Percentiles rank a stretch among this genome's conserved stretches.
These are phyloP conservation scores for Kodamaea jinghongensis DNA, from an alignment of 805 yeast genomes.

Conservation along the genomic window DNA sequence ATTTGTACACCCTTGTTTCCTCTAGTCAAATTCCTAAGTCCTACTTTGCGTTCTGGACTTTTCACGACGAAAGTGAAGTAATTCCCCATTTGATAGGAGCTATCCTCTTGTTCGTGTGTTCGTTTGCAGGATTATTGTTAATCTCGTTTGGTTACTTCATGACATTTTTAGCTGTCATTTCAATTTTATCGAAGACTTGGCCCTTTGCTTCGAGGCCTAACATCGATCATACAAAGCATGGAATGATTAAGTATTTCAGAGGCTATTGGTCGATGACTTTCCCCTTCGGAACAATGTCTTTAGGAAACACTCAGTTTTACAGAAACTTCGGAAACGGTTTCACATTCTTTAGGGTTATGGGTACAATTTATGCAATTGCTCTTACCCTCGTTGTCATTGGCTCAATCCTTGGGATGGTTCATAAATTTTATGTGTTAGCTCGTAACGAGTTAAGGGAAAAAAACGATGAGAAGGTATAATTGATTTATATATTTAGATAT, in stretches of 20 bases:
- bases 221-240: slow-evolving; percentile 16
- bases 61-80: not conserved
- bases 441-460: no score
- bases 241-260: slow-evolving; percentile 19
- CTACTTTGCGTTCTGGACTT: slow-evolving; percentile 7
- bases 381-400: slow-evolving; percentile 44
- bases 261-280: slow-evolving; percentile 82
- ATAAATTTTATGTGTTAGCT: slow-evolving; percentile 8
- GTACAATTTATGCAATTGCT: slow-evolving; percentile 56
- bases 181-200: slow-evolving; percentile 41
- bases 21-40: slow-evolving; percentile 4
- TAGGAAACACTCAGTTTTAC: slow-evolving; percentile 54
- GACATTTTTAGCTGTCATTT: slow-evolving; percentile 34
- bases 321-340: slow-evolving; percentile 31
- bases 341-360: slow-evolving; percentile 58
- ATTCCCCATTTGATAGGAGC: not conserved
- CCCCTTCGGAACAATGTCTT: slow-evolving; percentile 75
- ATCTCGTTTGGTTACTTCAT: slow-evolving; percentile 57
- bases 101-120: slow-evolving; percentile 10
- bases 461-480: no score
- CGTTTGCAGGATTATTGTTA: slow-evolving; percentile 40
- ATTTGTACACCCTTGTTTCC: slow-evolving; percentile 25
- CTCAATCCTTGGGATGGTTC: slow-evolving; percentile 30
- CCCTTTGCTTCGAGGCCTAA: slow-evolving; percentile 34
- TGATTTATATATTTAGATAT: no score